These are phyloP conservation scores for Metschnikowia vanudenii DNA, from an alignment of 805 yeast species.

Conservation along the genomic window DNA sequence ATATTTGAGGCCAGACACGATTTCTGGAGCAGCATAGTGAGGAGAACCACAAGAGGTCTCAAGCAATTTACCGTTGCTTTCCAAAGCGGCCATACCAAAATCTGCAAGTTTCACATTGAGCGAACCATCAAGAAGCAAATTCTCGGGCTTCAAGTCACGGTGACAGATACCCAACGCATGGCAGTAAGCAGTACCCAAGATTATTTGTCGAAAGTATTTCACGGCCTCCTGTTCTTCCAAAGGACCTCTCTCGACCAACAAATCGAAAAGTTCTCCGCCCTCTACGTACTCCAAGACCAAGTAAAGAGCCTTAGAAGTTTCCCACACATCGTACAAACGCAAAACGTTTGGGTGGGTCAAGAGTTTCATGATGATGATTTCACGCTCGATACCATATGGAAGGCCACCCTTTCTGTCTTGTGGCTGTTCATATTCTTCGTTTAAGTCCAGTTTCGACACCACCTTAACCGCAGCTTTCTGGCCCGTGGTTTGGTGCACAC, in stretches of 20 bases:
- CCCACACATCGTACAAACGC: constrained; percentile 97
- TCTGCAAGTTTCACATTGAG: constrained; percentile 77
- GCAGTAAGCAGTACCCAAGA: constrained; percentile 76
- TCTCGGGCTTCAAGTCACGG: constrained; percentile 81
- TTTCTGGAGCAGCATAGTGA: constrained; percentile 87
- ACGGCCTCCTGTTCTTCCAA: constrained; percentile 72
- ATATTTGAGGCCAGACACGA: constrained; percentile 72
- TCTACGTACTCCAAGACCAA: constrained; percentile 79
- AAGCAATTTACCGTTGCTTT: constrained; percentile 63
- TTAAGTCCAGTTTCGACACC: constrained; percentile 62
- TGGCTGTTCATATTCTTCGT: constrained; percentile 32
- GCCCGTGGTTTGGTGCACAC: constrained; percentile 66
- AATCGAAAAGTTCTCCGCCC: constrained; percentile 84
- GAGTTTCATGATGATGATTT: constrained; percentile 94
- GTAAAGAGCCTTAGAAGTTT: constrained; percentile 84
- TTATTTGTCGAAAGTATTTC: constrained; percentile 72
- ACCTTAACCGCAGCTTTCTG: constrained; percentile 82
- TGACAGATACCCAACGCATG: constrained; percentile 80
- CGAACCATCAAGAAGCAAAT: constrained; percentile 63
- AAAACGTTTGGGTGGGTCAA: constrained; percentile 91
- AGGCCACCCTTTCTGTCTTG: constrained; percentile 44
- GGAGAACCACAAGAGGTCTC: constrained; percentile 88
- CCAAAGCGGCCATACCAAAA: constrained; percentile 88
- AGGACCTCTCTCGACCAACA: constrained; percentile 68
- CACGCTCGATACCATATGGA: constrained; percentile 96